Evolutionary conservation across 805 yeast genomes (phyloP).

Genomic region (Candida tallmaniae): DNA sequence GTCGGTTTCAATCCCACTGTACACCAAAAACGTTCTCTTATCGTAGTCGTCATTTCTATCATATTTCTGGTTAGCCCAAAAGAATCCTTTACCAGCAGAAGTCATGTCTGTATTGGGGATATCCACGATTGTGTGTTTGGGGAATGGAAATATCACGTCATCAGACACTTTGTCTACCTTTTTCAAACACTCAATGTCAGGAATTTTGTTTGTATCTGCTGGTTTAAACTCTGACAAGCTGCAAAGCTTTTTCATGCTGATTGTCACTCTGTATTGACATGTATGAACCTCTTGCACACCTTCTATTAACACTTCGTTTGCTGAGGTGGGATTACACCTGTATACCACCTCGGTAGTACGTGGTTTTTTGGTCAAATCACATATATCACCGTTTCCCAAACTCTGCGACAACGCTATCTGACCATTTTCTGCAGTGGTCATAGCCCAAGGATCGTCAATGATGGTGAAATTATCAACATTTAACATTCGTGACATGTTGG

Average conservation of each 20-base stretch:
- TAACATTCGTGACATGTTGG: slow-evolving; percentile 13
- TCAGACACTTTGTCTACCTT: slow-evolving; percentile 2
- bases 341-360: slow-evolving; percentile 54
- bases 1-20: slow-evolving; percentile 3
- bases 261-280: slow-evolving; percentile 51
- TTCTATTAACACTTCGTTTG: slow-evolving; percentile 16
- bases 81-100: slow-evolving; percentile 33
- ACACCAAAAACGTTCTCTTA: slow-evolving; percentile 8
- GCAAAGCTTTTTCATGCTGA: slow-evolving; percentile 52
- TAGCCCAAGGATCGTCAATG: slow-evolving; percentile 16
- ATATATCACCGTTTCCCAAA: slow-evolving; percentile 45
- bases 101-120: too few species aligned
- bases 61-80: slow-evolving; percentile 14
- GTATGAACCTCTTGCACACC: slow-evolving; percentile 51
- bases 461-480: slow-evolving; percentile 22
- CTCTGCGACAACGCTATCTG: slow-evolving; percentile 36
- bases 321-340: slow-evolving; percentile 42
- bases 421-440: slow-evolving; percentile 8
- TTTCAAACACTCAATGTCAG: slow-evolving; percentile 29
- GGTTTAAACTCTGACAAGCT: slow-evolving; percentile 29
- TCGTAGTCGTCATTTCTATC: slow-evolving; percentile 7
- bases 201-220: slow-evolving; percentile 16
- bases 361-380: slow-evolving; percentile 54
- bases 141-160: too few species aligned
- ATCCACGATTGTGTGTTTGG: too few species aligned